Base-by-base conservation (phyloP, 352 stramenopile genomes). In the Globisporangium parvum region DNA sequence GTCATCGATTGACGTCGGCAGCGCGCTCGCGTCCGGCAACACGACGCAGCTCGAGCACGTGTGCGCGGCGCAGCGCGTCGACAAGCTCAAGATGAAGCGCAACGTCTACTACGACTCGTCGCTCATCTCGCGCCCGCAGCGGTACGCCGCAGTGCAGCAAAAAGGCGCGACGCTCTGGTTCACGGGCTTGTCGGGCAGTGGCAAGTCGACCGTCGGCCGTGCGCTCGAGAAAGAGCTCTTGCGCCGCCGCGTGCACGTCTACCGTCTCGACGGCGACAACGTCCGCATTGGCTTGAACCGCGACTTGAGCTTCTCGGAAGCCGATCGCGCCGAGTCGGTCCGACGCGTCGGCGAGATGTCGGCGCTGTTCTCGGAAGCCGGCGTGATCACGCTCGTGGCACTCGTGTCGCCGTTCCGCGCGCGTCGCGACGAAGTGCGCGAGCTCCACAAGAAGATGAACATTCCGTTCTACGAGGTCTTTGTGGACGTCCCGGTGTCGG, bases 381-480 rank as follows among this genome's bases (percentile, higher is more conserved):
- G 96, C 15, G 92, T 98, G 14, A 98, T 99, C 69, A 98, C 97
- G 3, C 82, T 99, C 26, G 96, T 99, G 6, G 96, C 94, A 24
- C 77, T 99, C 10, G 98, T 99, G 35, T 98, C 87, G 37, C 97
- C 97, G 0, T 99, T 98, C 71, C 81, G 91, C 20, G 88, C 66
- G 0, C 94, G 96, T 67, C 82, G 97, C 6, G 96, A 99, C 64
- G 80, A 91, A 28, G 96, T 98, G 17, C 83, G 97, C 14, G 93
- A 97, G 55, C 75, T 98, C 12, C 83, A 93, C 63, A 56, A 77
- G 63, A 87, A 89, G 42, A 97, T 98, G 80, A 81, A 85, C 50
- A 96, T 99, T 54, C 91, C 92, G 3, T 99, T 99, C 79, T 98
- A 98, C 64, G 97, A 99, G 76, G 95, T 99, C 8, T 99, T 98